phyloP scores from a whole-genome alignment of 108 stramenopile species.

The Skeletonema grethae region DNA sequence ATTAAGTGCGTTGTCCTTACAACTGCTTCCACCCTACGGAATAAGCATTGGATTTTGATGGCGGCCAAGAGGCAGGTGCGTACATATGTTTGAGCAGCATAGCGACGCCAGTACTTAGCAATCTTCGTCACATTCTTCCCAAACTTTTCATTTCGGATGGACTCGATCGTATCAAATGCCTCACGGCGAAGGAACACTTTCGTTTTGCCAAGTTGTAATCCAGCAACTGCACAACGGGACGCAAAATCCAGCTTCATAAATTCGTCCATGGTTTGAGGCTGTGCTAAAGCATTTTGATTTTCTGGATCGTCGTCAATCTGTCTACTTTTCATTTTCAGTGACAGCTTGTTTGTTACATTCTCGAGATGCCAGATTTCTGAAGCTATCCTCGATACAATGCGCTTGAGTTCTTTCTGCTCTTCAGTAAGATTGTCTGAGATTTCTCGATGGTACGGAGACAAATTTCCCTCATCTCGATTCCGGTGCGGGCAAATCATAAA shows the following conservation, averaged over 20 bases:
- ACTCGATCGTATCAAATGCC: constrained; percentile 67
- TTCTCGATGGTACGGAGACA: constrained; percentile 51
- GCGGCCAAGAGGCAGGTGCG: constrained; percentile 13
- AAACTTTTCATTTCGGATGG: constrained; percentile 50
- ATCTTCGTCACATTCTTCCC: constrained; percentile 42
- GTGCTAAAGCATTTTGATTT: constrained; percentile 37
- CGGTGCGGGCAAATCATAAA: constrained; percentile 47
- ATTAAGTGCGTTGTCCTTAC: constrained; percentile 29
- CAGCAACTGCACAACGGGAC: constrained; percentile 59
- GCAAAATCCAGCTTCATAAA: constrained; percentile 48
- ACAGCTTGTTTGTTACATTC: constrained; percentile 22
- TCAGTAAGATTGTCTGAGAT: constrained; percentile 36
- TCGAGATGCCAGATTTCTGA: constrained; percentile 47
- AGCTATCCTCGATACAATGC: constrained; percentile 48
- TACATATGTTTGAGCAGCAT: constrained; percentile 16
- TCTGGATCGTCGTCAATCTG: background rate
- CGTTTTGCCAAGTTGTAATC: constrained; percentile 71
- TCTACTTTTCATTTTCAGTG: constrained; percentile 14
- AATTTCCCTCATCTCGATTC: constrained; percentile 27
- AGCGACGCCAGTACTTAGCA: constrained; percentile 43
- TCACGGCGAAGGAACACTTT: constrained; percentile 76
- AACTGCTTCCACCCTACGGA: constrained; percentile 30
- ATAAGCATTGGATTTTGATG: constrained; percentile 37
- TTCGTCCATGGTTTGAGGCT: constrained; percentile 42
- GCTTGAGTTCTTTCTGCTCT: constrained; percentile 49